A percentile compares a stretch with the other conserved stretches of the same genome.
These are phyloP conservation scores for Suhomyces sp. DNA, from an alignment of 805 yeast genomes.

Conservation along the genomic window DNA sequence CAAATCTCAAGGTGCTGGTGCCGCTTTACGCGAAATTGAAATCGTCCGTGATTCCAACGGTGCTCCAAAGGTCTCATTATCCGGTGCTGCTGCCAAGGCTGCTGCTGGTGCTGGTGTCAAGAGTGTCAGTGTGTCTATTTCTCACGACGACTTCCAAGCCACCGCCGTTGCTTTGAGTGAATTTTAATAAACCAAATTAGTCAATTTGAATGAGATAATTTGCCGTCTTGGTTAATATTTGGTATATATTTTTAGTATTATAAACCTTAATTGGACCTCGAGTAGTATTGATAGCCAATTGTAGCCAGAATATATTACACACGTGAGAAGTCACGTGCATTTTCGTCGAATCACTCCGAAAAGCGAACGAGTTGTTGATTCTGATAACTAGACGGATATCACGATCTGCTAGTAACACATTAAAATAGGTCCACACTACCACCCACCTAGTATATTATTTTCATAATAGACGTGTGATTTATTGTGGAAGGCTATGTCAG, in stretches of 20 bases:
- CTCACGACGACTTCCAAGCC: conserved; percentile 96
- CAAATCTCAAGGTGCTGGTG: conserved; percentile 90
- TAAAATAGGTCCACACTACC: not conserved
- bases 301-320: not conserved
- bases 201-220: too few relatives aligned
- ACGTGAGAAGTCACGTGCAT: not conserved
- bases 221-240: too few relatives aligned
- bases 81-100: conserved; percentile 72
- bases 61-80: conserved; percentile 76
- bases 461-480: not conserved
- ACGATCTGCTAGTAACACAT: not conserved
- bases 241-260: not conserved
- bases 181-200: conserved; percentile 26
- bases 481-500: not conserved
- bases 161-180: conserved; percentile 91
- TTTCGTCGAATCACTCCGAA: not conserved
- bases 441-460: not conserved
- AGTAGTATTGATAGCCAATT: not conserved
- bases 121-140: conserved; percentile 79
- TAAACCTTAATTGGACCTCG: not conserved
- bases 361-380: not conserved
- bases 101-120: conserved; percentile 70
- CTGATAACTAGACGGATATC: not conserved
- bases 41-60: conserved; percentile 68
- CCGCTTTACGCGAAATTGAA: conserved; percentile 88